Evolutionary conservation across 2,329 filamentous ascomycete species (phyloP).

Genomic region (Colletotrichum chrysophilum): DNA sequence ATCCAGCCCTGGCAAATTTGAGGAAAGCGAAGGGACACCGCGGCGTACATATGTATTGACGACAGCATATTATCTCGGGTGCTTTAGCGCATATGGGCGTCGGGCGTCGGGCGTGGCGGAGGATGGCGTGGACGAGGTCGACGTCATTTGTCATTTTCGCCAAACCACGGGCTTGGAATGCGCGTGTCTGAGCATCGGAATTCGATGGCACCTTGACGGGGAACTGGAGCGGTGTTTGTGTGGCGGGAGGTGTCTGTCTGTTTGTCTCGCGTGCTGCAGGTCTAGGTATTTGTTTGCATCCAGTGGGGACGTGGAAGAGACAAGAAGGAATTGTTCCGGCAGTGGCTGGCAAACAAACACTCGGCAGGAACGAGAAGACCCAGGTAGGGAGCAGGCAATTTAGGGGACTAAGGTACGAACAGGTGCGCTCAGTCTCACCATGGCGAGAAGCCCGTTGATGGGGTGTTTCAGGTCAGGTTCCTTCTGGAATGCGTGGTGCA

Average conservation of each 20-base stretch:
- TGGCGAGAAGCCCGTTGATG: not conserved
- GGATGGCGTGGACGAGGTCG: not conserved
- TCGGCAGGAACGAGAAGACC: not conserved
- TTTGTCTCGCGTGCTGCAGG: not conserved
- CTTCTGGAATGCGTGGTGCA: conserved; percentile 1
- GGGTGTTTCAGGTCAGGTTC: conserved; percentile 14
- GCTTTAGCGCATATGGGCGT: not conserved
- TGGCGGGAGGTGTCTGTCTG: not conserved
- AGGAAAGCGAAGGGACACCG: not conserved
- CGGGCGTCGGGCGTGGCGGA: not conserved
- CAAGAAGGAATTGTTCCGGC: not conserved
- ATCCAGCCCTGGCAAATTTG: not conserved
- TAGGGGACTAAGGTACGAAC: not conserved
- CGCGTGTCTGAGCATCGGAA: not conserved
- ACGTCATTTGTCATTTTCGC: not conserved
- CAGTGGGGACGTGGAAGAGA: not conserved
- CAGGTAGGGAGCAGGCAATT: not conserved
- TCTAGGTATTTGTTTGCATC: not conserved
- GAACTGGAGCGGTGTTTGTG: not conserved
- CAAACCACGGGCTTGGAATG: not conserved
- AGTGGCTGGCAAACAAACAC: not conserved
- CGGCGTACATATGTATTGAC: not conserved
- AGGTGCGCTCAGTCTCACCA: conserved; percentile 8
- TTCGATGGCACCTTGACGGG: not conserved
- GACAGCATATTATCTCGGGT: not conserved